Evolutionary conservation across 148 eudicot genomes (phyloP).

Genomic region (Arctostaphylos glauca): DNA sequence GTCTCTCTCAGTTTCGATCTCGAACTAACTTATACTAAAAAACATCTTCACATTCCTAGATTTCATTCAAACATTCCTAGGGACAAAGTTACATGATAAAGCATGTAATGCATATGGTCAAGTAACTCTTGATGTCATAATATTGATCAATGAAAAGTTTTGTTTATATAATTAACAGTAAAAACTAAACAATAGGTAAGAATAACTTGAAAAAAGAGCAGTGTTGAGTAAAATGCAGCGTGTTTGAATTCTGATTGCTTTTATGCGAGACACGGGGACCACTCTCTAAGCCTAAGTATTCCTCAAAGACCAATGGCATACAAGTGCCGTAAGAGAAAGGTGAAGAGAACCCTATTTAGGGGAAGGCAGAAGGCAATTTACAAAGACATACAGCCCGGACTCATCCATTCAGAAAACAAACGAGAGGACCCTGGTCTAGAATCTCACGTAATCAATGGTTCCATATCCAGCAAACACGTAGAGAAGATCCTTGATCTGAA

Average conservation of each 20-base stretch:
- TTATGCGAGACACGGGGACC: no score
- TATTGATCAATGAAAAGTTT: background rate
- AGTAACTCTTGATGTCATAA: background rate
- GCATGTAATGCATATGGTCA: background rate
- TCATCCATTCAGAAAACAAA: background rate
- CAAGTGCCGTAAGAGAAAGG: no score
- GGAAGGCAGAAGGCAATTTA: background rate
- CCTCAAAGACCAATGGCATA: no score
- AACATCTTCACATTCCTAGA: background rate
- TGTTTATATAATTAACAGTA: background rate
- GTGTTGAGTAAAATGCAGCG: no score
- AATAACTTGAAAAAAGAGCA: background rate
- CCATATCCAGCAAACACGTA: slow-evolving; percentile 96
- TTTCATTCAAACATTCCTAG: background rate
- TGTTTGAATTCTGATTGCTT: no score
- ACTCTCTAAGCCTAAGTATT: no score
- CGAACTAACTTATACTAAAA: no score
- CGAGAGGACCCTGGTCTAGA: background rate
- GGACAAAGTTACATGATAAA: background rate
- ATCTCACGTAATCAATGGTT: slow-evolving; percentile 79
- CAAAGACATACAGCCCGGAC: no score
- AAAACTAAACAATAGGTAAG: background rate
- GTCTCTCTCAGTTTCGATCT: no score
- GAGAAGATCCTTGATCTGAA: slow-evolving; percentile 80
- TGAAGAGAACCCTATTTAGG: background rate